Conservation (phyloP, 495 filamentous ascomycete genomes). For the Arthonia radiata region DNA sequence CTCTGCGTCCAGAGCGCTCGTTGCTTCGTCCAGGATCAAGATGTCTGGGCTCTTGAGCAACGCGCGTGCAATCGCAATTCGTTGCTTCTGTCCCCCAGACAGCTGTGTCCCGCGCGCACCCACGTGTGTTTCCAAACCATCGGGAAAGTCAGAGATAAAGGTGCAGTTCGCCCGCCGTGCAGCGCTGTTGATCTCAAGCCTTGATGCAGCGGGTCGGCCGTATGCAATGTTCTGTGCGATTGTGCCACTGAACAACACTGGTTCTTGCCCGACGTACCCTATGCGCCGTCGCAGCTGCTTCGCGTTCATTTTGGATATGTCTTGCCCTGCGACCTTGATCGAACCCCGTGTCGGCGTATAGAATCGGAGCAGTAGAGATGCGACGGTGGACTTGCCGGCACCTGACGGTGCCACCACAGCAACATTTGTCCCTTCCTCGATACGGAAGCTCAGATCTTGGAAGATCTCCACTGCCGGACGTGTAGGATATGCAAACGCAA, state of each 20-base stretch:
- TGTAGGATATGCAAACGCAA: constrained; percentile 75
- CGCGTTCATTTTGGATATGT: constrained; percentile 70
- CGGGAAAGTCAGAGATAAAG: constrained; percentile 90
- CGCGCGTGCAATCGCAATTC: constrained; percentile 87
- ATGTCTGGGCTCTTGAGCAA: constrained; percentile 93
- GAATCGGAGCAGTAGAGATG: constrained; percentile 66
- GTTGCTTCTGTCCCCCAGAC: constrained; percentile 90
- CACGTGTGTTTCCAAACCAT: constrained; percentile 82
- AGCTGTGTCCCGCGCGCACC: constrained; percentile 83
- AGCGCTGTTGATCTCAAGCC: constrained; percentile 60
- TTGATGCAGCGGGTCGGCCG: constrained; percentile 53
- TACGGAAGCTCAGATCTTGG: constrained; percentile 65
- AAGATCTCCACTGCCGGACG: constrained; percentile 80
- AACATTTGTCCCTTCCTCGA: constrained; percentile 78
- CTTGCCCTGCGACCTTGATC: constrained; percentile 62
- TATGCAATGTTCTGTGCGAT: constrained; percentile 96
- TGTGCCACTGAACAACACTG: constrained; percentile 82
- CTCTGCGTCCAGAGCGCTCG: constrained; percentile 87
- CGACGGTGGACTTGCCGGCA: constrained; percentile 87
- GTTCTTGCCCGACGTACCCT: constrained; percentile 85
- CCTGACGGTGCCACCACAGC: constrained; percentile 91
- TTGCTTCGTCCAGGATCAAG: constrained; percentile 79
- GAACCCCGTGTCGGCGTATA: constrained; percentile 58
- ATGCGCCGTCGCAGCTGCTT: constrained; percentile 88
- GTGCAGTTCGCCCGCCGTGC: constrained; percentile 88